phyloP scores from a whole-genome alignment of 352 stramenopile genomes.

The Albugo candida region DNA sequence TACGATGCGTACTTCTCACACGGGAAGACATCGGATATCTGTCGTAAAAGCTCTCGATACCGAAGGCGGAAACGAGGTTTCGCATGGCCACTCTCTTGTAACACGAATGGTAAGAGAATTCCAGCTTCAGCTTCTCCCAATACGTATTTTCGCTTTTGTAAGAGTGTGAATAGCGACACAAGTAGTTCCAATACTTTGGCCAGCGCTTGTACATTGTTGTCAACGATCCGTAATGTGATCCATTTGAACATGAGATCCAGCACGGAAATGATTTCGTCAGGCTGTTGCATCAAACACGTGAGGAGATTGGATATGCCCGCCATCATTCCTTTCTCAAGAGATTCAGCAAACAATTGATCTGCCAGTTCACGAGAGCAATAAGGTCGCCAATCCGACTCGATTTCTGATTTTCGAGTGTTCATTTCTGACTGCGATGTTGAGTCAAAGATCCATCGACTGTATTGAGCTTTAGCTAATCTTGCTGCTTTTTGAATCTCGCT shows the following conservation, averaged over 20 bases:
- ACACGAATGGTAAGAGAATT: constrained; percentile 62
- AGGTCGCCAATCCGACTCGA: constrained; percentile 58
- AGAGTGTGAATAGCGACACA: constrained; percentile 60
- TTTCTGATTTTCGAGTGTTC: constrained; percentile 37
- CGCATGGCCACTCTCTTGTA: constrained; percentile 68
- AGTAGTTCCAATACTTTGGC: constrained; percentile 66
- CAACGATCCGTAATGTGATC: constrained; percentile 63
- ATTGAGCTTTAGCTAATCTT: constrained; percentile 37
- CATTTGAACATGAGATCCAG: constrained; percentile 74
- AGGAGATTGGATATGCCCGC: constrained; percentile 55
- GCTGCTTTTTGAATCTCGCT: constrained; percentile 15
- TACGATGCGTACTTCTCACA: constrained; percentile 55
- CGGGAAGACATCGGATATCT: constrained; percentile 59
- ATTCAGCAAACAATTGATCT: constrained; percentile 56
- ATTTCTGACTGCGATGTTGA: constrained; percentile 45
- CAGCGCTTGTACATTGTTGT: constrained; percentile 77
- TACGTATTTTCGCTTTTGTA: constrained; percentile 40
- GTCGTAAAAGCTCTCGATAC: constrained; percentile 71
- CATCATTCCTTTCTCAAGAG: constrained; percentile 71
- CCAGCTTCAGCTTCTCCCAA: constrained; percentile 67
- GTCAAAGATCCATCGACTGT: constrained; percentile 77
- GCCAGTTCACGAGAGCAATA: constrained; percentile 49
- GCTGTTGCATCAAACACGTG: constrained; percentile 34
- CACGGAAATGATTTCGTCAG: constrained; percentile 36
- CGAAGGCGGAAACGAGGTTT: constrained; percentile 66